These are phyloP conservation scores for Colletotrichum sp. DNA, from an alignment of 2,329 filamentous ascomycete genomes.

Conservation along the genomic window DNA sequence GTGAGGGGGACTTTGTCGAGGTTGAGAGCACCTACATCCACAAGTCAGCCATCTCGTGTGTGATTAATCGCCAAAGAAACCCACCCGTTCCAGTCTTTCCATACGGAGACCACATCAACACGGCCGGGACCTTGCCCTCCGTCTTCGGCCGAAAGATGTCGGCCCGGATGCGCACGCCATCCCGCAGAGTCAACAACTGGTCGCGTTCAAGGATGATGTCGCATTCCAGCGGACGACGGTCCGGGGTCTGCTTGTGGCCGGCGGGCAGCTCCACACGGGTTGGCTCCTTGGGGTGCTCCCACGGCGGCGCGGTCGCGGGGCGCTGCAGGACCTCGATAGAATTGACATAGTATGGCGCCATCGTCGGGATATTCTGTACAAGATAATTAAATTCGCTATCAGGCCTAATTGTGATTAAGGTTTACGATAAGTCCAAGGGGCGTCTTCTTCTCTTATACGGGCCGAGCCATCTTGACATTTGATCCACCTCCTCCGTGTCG, in stretches of 20 bases:
- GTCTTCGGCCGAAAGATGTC: constrained; percentile 3
- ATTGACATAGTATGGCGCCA: constrained; percentile 1
- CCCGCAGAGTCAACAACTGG: background rate
- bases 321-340: background rate
- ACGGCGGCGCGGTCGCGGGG: background rate
- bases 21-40: background rate
- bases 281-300: background rate
- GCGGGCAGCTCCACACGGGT: background rate
- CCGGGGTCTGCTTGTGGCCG: background rate
- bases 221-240: background rate
- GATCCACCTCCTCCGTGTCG: background rate
- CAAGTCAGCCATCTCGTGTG: background rate
- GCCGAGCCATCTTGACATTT: background rate
- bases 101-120: constrained; percentile 3
- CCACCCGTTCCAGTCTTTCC: background rate
- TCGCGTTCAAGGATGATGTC: background rate
- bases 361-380: background rate
- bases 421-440: background rate
- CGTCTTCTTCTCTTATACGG: background rate
- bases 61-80: fast-evolving
- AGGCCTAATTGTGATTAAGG: background rate
- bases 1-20: background rate
- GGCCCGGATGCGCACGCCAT: background rate
- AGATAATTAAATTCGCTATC: background rate
- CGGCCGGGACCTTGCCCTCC: background rate